phyloP scores from a whole-genome alignment of 1,139 yeast genomes.

The Suhomyces taliae region DNA sequence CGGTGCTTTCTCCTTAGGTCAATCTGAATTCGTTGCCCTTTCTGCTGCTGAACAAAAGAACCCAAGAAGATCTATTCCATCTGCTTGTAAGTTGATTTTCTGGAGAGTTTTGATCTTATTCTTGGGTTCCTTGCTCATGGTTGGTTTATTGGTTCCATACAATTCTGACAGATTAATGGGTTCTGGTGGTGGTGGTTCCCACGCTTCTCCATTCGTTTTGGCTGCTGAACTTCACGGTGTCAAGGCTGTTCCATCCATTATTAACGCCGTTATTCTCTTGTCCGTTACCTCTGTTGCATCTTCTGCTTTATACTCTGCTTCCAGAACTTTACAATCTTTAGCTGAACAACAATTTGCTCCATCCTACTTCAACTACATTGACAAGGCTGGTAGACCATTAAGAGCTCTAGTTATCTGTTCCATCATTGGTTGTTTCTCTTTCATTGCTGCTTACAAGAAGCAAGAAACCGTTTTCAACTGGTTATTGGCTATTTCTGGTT shows the following conservation, averaged over 20 bases:
- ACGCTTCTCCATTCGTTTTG: slow-evolving; percentile 47
- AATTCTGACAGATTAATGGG: slow-evolving; percentile 42
- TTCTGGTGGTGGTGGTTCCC: slow-evolving; percentile 33
- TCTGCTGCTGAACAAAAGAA: slow-evolving; percentile 44
- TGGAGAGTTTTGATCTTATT: slow-evolving; percentile 40
- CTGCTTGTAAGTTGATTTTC: slow-evolving; percentile 43
- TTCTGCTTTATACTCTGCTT: slow-evolving; percentile 44
- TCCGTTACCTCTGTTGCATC: slow-evolving; percentile 49
- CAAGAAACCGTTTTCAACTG: slow-evolving; percentile 45
- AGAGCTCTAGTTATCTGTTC: slow-evolving; percentile 37
- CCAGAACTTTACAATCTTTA: slow-evolving; percentile 45
- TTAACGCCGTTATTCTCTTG: slow-evolving; percentile 44
- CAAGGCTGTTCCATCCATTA: slow-evolving; percentile 39
- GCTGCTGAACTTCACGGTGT: slow-evolving; percentile 46
- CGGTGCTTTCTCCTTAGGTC: slow-evolving; percentile 45
- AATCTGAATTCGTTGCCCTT: slow-evolving; percentile 44
- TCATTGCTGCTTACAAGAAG: slow-evolving; percentile 41
- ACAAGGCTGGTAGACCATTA: slow-evolving; percentile 45
- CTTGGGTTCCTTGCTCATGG: slow-evolving; percentile 42
- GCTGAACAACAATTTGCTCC: slow-evolving; percentile 48
- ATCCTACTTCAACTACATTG: slow-evolving; percentile 40
- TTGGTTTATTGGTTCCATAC: slow-evolving; percentile 45
- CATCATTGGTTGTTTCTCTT: slow-evolving; percentile 29
- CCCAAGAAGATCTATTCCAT: slow-evolving; percentile 42
- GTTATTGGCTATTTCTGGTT: slow-evolving; percentile 46